A percentile compares a stretch with the other conserved stretches of the same genome.
These are phyloP conservation scores for Irpex lacteus DNA, from an alignment of 1,284 basidiomycete genomes.

Conservation along the genomic window DNA sequence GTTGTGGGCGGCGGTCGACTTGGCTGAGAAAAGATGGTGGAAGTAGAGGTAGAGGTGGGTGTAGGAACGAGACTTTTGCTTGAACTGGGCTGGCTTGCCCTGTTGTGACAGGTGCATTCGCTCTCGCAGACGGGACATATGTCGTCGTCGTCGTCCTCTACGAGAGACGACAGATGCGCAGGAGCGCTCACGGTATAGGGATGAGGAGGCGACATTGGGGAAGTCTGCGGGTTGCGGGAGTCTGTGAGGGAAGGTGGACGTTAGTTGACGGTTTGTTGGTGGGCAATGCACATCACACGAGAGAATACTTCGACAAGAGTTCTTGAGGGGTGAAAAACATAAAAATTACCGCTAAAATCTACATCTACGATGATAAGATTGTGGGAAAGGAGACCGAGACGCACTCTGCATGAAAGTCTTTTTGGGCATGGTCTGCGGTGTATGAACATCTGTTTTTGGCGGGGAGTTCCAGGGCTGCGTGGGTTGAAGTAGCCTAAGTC, in stretches of 20 bases:
- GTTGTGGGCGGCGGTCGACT: conserved; percentile 25
- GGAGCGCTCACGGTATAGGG: conserved; percentile 56
- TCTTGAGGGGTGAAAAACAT: not conserved
- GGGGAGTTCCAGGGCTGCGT: conserved; percentile 29
- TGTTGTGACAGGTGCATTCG: conserved; percentile 70
- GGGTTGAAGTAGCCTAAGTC: conserved; percentile 12
- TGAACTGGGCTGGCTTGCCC: conserved; percentile 24
- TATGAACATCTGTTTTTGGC: conserved; percentile 28
- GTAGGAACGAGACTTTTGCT: conserved; percentile 25
- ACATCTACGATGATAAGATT: conserved; percentile 11
- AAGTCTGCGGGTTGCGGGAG: conserved; percentile 53
- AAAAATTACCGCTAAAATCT: conserved; percentile 4
- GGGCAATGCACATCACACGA: not conserved
- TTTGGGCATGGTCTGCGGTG: conserved; percentile 31
- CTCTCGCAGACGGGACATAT: conserved; percentile 85
- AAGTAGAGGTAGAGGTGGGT: conserved; percentile 25
- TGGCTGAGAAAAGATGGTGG: conserved; percentile 19
- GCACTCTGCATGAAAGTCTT: conserved; percentile 29
- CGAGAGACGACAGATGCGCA: conserved; percentile 14
- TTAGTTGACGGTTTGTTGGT: not conserved
- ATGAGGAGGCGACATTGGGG: conserved; percentile 65
- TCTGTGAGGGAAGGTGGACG: conserved; percentile 32
- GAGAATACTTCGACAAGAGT: not conserved
- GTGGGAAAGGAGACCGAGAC: conserved; percentile 16
- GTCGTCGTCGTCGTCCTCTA: conserved; percentile 64